Conservation (phyloP, 179 eudicot genomes). For the Spinacia oleracea region DNA sequence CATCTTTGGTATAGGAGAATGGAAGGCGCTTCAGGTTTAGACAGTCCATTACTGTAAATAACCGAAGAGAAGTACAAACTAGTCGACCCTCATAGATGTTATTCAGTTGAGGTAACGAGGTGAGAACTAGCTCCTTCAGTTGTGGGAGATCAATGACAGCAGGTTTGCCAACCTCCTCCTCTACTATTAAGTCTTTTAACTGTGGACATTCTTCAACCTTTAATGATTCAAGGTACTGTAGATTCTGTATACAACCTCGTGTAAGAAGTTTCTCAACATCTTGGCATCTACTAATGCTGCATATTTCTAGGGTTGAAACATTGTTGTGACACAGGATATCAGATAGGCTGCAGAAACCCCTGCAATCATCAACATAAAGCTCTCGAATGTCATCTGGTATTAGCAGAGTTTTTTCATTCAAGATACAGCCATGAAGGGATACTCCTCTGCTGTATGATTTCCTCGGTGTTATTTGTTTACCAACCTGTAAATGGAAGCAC, state of each 20-base stretch:
- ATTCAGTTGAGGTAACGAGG: background rate
- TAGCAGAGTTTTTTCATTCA: constrained; percentile 9
- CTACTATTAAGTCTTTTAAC: constrained; percentile 1
- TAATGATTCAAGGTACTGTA: constrained; percentile 5
- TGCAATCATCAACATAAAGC: constrained; percentile 10
- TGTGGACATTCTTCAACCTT: constrained; percentile 8
- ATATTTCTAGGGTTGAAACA: constrained; percentile 12
- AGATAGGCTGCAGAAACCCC: constrained; percentile 14
- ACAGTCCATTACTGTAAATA: constrained; percentile 6
- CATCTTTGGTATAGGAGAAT: constrained; percentile 1
- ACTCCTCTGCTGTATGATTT: constrained; percentile 10
- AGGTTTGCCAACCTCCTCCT: background rate
- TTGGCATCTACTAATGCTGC: constrained; percentile 14
- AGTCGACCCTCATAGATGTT: background rate
- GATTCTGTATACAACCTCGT: background rate
- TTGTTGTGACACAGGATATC: background rate
- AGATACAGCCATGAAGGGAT: constrained; percentile 12
- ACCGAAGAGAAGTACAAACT: constrained; percentile 6
- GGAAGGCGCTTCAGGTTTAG: constrained; percentile 19
- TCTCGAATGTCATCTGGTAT: constrained; percentile 16
- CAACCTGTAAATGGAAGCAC: constrained; percentile 22
- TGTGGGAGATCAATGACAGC: constrained; percentile 1
- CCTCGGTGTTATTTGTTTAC: background rate
- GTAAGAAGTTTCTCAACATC: background rate
- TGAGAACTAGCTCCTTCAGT: constrained; percentile 1